These are phyloP conservation scores for Picea sitchensis DNA, from an alignment of 75 land plant species.

Conservation along the genomic window DNA sequence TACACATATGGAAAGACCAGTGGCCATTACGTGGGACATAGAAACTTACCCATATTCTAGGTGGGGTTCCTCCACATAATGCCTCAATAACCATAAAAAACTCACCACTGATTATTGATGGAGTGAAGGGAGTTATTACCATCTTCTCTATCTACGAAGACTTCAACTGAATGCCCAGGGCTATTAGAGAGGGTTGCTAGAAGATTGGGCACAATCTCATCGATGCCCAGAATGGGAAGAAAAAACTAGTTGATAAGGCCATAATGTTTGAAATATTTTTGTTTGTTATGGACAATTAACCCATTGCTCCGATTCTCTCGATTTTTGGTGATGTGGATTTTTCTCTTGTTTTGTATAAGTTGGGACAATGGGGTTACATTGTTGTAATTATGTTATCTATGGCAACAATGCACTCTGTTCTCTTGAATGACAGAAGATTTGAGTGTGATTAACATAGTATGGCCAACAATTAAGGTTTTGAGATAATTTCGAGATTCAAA, in stretches of 20 bases:
- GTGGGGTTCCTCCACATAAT: constrained; percentile 75
- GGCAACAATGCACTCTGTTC: constrained; percentile 65
- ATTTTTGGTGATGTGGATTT: constrained; percentile 96
- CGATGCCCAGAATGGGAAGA: constrained; percentile 95
- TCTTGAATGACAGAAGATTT: constrained; percentile 69
- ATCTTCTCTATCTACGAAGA: constrained; percentile 92
- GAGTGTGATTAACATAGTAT: constrained; percentile 93
- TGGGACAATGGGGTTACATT: constrained; percentile 85
- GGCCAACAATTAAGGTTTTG: constrained; percentile 74
- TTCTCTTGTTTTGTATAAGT: constrained; percentile 86
- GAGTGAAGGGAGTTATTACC: constrained; percentile 61
- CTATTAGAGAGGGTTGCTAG: constrained; percentile 91
- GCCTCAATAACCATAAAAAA: constrained; percentile 78
- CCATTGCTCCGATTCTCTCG: constrained; percentile 77
- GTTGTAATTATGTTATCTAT: constrained; percentile 79
- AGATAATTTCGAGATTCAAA: constrained; percentile 22
- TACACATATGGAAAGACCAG: constrained; percentile 24
- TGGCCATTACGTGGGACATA: constrained; percentile 90
- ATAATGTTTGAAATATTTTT: constrained; percentile 94
- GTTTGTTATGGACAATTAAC: constrained; percentile 88
- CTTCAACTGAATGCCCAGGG: constrained; percentile 84
- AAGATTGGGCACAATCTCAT: constrained; percentile 92
- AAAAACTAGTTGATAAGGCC: constrained; percentile 95
- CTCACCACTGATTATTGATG: constrained; percentile 72
- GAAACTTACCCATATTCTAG: constrained; percentile 84